Base-by-base conservation (phyloP, 2,329 filamentous ascomycete species). In the Fusarium incarnatum region DNA sequence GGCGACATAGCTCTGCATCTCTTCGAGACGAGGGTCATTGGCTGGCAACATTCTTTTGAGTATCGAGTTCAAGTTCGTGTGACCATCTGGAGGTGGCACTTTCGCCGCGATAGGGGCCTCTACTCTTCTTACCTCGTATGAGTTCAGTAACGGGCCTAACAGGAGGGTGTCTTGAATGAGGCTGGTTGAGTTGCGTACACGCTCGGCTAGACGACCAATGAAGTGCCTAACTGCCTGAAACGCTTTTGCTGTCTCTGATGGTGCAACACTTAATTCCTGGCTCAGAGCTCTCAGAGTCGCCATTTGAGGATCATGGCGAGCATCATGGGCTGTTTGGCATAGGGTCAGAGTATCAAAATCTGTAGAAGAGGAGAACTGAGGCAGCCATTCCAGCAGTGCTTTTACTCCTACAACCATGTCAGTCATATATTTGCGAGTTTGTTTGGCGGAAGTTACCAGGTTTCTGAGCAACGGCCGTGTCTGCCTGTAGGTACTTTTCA, bases 191-290 rank as follows among this genome's bases (percentile, higher is more conserved):
- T 81, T 80, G 12, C 82, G 78, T 4, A 83, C 72, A 54, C 82
- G 81, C 23, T 82, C 74, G n/a, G 81, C 81, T 3, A 87, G 70
- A 1, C 84, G 78, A 4, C 85, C 83, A 10, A 87, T 71, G 34
- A 78, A 77, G 68, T 87, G 85, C 7, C 76, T 73, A 8, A 80
- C 75, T 5, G 49, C 42, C 6, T 65, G 58, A 58, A 83, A 83
- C 0, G 42, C 25, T n/a, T 52, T 34, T 1, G 42, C 13, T 6
- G 45, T 46, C 4, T 30, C 28, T 2, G 8, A 22, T 2, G 54
- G 45, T 3, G 60, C 56, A 5, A 54, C 46, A 6, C 22, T 32
- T 10, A 58, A 28, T 27, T 72, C 68, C 5, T 57, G 56, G 3
- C 59, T 56, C 10, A 75, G 59, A 10, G 28, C 41, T 34, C 45